Evolutionary conservation across 2,329 filamentous ascomycete genomes (phyloP).

Genomic region (Zasmidium angulare): DNA sequence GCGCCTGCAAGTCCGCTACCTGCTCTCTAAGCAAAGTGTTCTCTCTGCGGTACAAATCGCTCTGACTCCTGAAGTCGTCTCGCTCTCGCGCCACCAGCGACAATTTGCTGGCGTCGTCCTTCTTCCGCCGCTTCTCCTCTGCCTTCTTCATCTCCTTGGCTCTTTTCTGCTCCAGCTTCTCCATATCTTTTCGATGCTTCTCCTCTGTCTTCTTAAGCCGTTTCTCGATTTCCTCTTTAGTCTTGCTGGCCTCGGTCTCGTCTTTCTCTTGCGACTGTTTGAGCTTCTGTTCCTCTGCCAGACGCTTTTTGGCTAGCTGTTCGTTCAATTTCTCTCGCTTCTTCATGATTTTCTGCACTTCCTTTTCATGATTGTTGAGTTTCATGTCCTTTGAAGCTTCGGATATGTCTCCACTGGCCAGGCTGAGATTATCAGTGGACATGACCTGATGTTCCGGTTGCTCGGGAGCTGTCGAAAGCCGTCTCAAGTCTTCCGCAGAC

Average conservation of each 20-base stretch:
- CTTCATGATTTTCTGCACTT: slow-evolving; percentile 63
- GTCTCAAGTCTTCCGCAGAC: slow-evolving; percentile 43
- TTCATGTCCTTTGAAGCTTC: slow-evolving; percentile 17
- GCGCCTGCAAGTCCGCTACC: slow-evolving; percentile 56
- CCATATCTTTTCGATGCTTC: slow-evolving; percentile 62
- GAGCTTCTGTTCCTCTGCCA: slow-evolving; percentile 51
- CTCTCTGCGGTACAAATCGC: slow-evolving; percentile 50
- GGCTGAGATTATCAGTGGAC: slow-evolving; percentile 25
- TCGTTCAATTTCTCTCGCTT: slow-evolving; percentile 63
- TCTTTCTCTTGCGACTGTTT: slow-evolving; percentile 39
- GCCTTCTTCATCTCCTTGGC: slow-evolving; percentile 41
- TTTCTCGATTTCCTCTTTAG: slow-evolving; percentile 64
- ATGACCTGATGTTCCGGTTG: slow-evolving; percentile 17
- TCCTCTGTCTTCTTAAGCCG: slow-evolving; percentile 66
- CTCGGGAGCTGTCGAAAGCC: slow-evolving; percentile 31
- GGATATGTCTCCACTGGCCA: slow-evolving; percentile 22
- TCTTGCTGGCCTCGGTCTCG: slow-evolving; percentile 53
- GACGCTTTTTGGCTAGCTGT: slow-evolving; percentile 58
- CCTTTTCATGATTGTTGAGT: slow-evolving; percentile 54
- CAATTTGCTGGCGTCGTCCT: slow-evolving; percentile 50
- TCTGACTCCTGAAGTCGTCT: slow-evolving; percentile 47
- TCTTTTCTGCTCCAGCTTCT: slow-evolving; percentile 50
- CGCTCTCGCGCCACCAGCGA: slow-evolving; percentile 48
- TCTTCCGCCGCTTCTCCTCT: slow-evolving; percentile 47
- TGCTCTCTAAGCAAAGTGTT: slow-evolving; percentile 51